Evolutionary conservation across 768 basidiomycete species (phyloP), one percentile per base, ranked within the genome.

Genomic region (Boletellus sp.): DNA sequence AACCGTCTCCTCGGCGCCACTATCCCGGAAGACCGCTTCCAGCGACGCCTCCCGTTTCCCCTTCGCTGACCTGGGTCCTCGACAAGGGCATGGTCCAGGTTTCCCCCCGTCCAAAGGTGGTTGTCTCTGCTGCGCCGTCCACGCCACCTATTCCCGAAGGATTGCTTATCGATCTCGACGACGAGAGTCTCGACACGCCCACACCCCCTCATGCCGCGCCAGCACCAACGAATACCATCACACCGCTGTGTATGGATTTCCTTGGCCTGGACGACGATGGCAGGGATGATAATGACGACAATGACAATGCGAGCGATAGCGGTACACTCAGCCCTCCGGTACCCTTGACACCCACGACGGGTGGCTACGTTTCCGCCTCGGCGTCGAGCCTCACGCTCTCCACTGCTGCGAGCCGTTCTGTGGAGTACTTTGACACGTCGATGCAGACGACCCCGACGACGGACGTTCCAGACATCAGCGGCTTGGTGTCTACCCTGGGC

Each of bases 381-480:
- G 56, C 63, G 0, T 68, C 65, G 19, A 58, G 61, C 31, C 53
- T 66, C 24, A 61, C 66, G 1, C 62, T 68, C 17, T 60, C 62
- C 17, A 63, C 61, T 1, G 39, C 53, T 0, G 53, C 53, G 23
- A 64, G 56, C 11, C 51, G 57, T 24, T 64, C 64, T 0, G 62
- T 63, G 4, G 62, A 64, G 47, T 64, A 46, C 49, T 64, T 64
- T 53, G 55, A 63, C 17, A 55, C 64, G 20, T 56, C 65, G 34
- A 55, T 56, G 57, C 59, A 59, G 45, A 67, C 65, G 26, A 69
- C 72, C 6, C 65, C 61, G 23, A 58, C 50, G 52, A 62, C 58
- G 11, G 61, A 61, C 31, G 65, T 77, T 50, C 83, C 85, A 16
- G 85, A 87, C 59, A 71, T 90, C 44, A 84, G 84, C 60, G 65